Conservation (phyloP, 768 basidiomycete genomes). For the Boletellus emodensis region DNA sequence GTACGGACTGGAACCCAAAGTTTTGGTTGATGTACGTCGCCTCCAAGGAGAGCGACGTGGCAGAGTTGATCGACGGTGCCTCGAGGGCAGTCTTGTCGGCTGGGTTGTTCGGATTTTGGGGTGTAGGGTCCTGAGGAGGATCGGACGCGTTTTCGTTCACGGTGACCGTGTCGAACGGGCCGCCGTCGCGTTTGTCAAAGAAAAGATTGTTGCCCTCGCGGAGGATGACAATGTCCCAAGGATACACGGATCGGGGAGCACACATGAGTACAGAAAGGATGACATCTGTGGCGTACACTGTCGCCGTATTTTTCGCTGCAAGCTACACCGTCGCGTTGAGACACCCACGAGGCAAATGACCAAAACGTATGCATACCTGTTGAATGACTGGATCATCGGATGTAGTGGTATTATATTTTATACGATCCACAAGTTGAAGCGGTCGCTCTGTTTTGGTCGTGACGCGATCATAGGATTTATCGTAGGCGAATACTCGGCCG, state of each 20-base stretch:
- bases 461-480: constrained; percentile 92
- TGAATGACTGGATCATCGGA: constrained; percentile 97
- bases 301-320: constrained; percentile 74
- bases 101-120: constrained; percentile 76
- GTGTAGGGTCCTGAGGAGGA: constrained; percentile 79
- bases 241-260: constrained; percentile 90
- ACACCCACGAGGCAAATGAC: neutral
- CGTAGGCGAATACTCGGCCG: constrained; percentile 88
- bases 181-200: constrained; percentile 97
- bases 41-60: constrained; percentile 90
- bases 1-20: constrained; percentile 93
- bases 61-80: constrained; percentile 83
- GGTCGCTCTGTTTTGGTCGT: constrained; percentile 91
- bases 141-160: constrained; percentile 99
- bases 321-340: constrained; percentile 46
- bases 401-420: constrained; percentile 96
- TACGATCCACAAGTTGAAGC: constrained; percentile 87
- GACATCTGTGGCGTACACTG: constrained; percentile 90
- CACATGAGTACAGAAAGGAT: constrained; percentile 97
- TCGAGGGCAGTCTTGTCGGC: constrained; percentile 66
- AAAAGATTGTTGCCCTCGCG: constrained; percentile 91
- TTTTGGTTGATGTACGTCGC: constrained; percentile 99
- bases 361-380: constrained; percentile 47
- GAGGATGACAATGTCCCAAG: constrained; percentile 97
- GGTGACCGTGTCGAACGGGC: constrained; percentile 94